phyloP scores from a whole-genome alignment of 495 filamentous ascomycete species.

The Xylona heveae region DNA sequence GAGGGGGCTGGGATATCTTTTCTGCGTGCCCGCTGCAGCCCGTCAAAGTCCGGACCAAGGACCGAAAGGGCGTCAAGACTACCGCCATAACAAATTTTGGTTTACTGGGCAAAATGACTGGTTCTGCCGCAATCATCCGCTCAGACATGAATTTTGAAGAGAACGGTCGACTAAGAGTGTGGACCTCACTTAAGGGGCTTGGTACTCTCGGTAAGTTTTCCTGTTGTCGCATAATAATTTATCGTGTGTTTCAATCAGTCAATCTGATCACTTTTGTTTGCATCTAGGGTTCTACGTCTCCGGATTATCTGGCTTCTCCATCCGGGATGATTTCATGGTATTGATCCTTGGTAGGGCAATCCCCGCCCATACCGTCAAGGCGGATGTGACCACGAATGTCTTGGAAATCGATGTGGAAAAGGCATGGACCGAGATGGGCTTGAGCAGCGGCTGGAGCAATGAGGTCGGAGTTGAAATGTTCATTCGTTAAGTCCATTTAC shows the following conservation, averaged over 20 bases:
- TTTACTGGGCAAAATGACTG: conserved; percentile 75
- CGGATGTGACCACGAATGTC: conserved; percentile 30
- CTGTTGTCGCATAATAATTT: too few relatives aligned
- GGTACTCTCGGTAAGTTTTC: conserved; percentile 46
- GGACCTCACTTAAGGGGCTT: conserved; percentile 55
- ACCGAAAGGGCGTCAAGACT: conserved; percentile 7
- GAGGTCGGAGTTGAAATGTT: conserved; percentile 58
- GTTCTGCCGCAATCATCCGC: conserved; percentile 49
- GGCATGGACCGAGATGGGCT: conserved; percentile 59
- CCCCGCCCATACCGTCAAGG: conserved; percentile 42
- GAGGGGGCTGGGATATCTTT: conserved; percentile 62
- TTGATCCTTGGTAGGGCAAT: conserved; percentile 50
- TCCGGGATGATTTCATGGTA: conserved; percentile 51
- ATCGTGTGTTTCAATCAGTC: not conserved
- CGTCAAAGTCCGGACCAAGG: conserved; percentile 24
- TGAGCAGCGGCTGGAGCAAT: conserved; percentile 62
- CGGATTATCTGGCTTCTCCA: conserved; percentile 30
- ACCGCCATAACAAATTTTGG: conserved; percentile 45
- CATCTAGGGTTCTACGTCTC: conserved; percentile 46
- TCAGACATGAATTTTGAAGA: conserved; percentile 28
- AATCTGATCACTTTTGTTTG: not conserved
- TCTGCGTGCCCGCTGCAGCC: conserved; percentile 41
- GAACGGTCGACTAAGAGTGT: conserved; percentile 38
- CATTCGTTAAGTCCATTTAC: too few relatives aligned
- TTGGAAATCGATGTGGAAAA: conserved; percentile 54